These are phyloP conservation scores for Ceratobasidium sp. DNA, from an alignment of 1,284 basidiomycete genomes.

Conservation along the genomic window DNA sequence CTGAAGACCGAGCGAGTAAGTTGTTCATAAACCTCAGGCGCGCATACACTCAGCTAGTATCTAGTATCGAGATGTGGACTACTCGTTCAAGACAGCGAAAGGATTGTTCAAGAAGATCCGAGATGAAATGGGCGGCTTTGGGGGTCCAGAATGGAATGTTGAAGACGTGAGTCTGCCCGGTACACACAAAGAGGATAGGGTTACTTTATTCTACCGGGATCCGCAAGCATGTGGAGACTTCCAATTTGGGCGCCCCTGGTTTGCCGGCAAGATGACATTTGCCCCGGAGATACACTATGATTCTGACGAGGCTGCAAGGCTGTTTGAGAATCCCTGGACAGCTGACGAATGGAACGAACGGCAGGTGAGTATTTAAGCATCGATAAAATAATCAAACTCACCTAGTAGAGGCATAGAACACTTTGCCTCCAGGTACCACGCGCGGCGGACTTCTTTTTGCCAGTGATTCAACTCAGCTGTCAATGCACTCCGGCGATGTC, in stretches of 20 bases:
- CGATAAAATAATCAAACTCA: too few relatives aligned
- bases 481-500: conserved; percentile 24
- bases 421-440: background rate
- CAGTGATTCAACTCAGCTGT: conserved; percentile 18
- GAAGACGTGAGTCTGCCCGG: background rate
- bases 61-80: background rate
- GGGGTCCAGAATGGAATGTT: background rate
- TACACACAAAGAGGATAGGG: background rate
- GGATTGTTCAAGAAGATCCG: background rate
- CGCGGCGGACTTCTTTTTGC: background rate
- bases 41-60: background rate
- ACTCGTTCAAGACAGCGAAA: background rate
- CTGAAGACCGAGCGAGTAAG: conserved; percentile 2
- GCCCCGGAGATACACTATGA: background rate
- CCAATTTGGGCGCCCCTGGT: background rate
- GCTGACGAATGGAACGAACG: background rate
- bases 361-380: background rate
- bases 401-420: background rate
- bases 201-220: background rate
- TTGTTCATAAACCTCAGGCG: background rate
- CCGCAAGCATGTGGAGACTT: background rate
- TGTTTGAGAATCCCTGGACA: conserved; percentile 1
- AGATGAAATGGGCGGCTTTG: background rate
- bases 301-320: background rate
- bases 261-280: conserved; percentile 17